Evolutionary conservation across 306 rosid genomes (phyloP).

Genomic region (Neltuma alba): DNA sequence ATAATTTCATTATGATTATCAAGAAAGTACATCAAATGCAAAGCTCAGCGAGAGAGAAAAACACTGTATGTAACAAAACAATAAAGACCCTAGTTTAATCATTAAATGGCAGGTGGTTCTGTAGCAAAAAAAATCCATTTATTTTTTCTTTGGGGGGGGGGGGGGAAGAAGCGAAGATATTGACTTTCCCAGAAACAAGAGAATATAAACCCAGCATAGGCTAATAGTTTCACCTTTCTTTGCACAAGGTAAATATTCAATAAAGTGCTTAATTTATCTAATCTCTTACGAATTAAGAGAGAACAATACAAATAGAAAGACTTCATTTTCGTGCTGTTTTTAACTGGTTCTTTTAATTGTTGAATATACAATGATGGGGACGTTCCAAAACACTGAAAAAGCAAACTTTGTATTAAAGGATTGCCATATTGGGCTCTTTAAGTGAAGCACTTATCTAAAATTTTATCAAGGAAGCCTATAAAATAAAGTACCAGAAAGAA

Average conservation of each 20-base stretch:
- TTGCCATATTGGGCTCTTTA: not conserved
- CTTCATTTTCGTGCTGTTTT: not conserved
- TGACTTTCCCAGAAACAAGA: not conserved
- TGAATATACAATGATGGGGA: not conserved
- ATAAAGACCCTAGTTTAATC: not conserved
- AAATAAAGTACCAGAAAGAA: not conserved
- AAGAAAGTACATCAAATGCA: constrained; percentile 9
- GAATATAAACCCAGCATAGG: not conserved
- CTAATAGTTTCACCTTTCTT: not conserved
- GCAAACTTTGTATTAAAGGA: not conserved
- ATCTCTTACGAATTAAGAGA: not conserved
- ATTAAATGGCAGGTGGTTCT: constrained; percentile 24
- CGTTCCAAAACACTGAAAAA: not conserved
- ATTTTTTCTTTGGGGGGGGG: too few species aligned
- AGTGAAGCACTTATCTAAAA: too few species aligned
- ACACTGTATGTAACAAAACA: not conserved
- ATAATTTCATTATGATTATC: constrained; percentile 20
- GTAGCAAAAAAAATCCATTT: constrained; percentile 2
- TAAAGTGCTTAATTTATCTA: not conserved
- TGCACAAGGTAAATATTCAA: not conserved
- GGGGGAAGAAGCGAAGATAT: not conserved
- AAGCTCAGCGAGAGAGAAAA: constrained; percentile 5
- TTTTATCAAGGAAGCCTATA: too few species aligned
- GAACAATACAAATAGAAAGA: not conserved
- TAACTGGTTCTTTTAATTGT: not conserved